A percentile compares a stretch with the other conserved stretches of the same genome.
These are phyloP conservation scores for Penicillium sp. DNA, from an alignment of 2,329 filamentous ascomycete genomes.

Conservation along the genomic window DNA sequence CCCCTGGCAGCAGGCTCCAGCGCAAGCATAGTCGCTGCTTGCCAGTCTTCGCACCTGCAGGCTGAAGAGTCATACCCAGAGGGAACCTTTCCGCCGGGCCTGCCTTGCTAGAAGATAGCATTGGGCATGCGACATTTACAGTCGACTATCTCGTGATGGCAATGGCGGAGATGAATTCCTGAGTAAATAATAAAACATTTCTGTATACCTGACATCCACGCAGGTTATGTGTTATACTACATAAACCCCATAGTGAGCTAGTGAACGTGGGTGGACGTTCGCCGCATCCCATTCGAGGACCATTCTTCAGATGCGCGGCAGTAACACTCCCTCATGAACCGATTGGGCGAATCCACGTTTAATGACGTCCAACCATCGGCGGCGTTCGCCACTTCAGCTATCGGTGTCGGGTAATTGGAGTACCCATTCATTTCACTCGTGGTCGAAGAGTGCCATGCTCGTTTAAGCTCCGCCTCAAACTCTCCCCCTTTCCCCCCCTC, in stretches of 20 bases:
- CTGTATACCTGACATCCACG: too few species aligned
- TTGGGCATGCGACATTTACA: too few species aligned
- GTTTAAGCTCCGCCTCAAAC: neutral
- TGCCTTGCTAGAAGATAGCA: too few species aligned
- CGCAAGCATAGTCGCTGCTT: too few species aligned
- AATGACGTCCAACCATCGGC: neutral
- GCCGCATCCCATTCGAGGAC: neutral
- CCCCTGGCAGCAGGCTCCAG: too few species aligned
- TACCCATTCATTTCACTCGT: neutral
- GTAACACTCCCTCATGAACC: neutral
- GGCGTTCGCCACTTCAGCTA: neutral
- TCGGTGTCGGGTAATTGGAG: neutral
- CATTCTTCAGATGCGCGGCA: neutral
- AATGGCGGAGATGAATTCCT: too few species aligned
- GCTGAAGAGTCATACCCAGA: too few species aligned
- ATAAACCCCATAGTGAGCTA: neutral
- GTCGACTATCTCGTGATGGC: too few species aligned
- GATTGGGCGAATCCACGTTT: neutral
- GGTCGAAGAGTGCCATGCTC: neutral
- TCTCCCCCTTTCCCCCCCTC: neutral
- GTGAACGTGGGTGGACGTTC: neutral
- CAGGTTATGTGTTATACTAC: neutral
- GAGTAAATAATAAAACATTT: too few species aligned
- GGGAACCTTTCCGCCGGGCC: too few species aligned
- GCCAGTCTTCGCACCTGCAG: too few species aligned